Evolutionary conservation across 441 rosid genomes (phyloP).

Genomic region (Pelargonium fulgidum): DNA sequence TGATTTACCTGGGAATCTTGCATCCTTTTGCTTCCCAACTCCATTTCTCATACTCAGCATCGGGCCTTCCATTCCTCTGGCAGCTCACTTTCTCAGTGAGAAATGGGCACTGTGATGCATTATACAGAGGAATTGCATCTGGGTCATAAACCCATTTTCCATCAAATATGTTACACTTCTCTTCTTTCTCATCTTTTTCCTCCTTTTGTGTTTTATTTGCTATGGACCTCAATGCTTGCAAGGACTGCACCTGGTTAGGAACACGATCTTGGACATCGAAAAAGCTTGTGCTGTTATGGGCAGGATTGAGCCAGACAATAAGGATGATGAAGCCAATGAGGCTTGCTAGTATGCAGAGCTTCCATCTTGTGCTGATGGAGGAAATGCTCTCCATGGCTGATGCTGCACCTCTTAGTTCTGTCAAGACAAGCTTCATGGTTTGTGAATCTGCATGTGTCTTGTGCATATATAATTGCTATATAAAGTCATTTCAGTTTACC

Average conservation of each 20-base stretch:
- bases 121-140: constrained; percentile 26
- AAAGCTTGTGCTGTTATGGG: constrained; percentile 4
- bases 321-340: constrained; percentile 25
- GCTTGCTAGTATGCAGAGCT: constrained; percentile 26
- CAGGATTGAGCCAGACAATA: constrained; percentile 15
- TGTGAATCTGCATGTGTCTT: not conserved
- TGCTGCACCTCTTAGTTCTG: not conserved
- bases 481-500: not conserved
- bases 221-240: not conserved
- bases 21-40: constrained; percentile 44
- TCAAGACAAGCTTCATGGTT: not conserved
- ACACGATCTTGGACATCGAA: constrained; percentile 9
- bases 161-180: constrained; percentile 31
- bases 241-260: not conserved
- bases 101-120: constrained; percentile 35
- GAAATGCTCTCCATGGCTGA: constrained; percentile 22
- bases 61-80: constrained; percentile 42
- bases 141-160: constrained; percentile 51
- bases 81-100: constrained; percentile 45
- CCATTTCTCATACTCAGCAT: constrained; percentile 42
- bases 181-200: constrained; percentile 10
- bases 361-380: constrained; percentile 25
- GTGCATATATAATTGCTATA: not conserved
- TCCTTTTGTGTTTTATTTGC: not conserved
- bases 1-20: constrained; percentile 34